Base-by-base conservation (phyloP, 2,329 filamentous ascomycete species). In the Cercospora brassicicola region DNA sequence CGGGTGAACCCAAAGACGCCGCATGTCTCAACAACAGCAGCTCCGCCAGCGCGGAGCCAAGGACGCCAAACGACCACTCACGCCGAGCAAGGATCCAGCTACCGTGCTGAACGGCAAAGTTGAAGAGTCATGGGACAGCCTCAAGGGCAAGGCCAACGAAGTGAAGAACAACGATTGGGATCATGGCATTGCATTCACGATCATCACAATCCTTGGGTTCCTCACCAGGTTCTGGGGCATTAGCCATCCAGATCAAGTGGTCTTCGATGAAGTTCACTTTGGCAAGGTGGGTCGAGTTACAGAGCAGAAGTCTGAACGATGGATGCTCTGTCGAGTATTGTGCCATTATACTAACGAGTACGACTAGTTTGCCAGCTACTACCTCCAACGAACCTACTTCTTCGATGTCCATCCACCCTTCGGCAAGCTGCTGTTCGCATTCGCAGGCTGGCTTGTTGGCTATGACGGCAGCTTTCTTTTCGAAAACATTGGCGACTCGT, bases 351-450 rank as follows among this genome's bases (percentile, higher is more conserved):
- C 59, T 62, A 48, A 62, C 61, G n/a, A 18, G 28, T 28, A 20
- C 7, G 20, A 31, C 20, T 66, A 84, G 82, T 85, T 85, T 72
- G 83, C 82, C 72, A 88, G 87, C 11, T 88, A 90, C 80, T 99
- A 99, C 80, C 90, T 99, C 75, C 90, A 97, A 83, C 91, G 93
- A 76, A 97, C 93, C 70, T 99, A 98, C 85, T 99, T 99, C 86
- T 99, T 99, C 89, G 95, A 99, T 84, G 95, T 99, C 65, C 95
- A 99, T 81, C 95, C 95, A 74, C 95, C 95, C 15, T 96, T 99
- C 76, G 95, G 92, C 81, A 99, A 99, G 85, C 93, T 99, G 69
- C 89, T 99, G 61, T 98, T 98, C 79, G 95, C 94, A 74, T 88
- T 97, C 72, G 93, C 97, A 83, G 95, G 95, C 79, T 99, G 95